These are phyloP conservation scores for Leccinum subtestaceum DNA, from an alignment of 768 basidiomycete genomes.

Conservation along the genomic window DNA sequence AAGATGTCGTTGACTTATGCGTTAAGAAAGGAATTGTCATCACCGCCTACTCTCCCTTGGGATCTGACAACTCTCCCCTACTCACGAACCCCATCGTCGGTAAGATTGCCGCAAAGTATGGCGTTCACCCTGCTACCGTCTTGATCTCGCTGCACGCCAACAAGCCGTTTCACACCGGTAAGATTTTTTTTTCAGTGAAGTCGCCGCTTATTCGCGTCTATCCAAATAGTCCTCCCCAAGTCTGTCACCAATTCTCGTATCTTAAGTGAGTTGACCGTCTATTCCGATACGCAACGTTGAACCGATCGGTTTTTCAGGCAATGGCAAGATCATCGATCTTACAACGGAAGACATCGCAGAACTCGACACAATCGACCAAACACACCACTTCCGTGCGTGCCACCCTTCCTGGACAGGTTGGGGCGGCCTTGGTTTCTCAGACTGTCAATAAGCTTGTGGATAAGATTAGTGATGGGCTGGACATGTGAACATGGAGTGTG, in stretches of 20 bases:
- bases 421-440: constrained; percentile 59
- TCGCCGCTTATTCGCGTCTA: not conserved
- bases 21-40: constrained; percentile 60
- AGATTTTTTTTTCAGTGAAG: not conserved
- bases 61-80: constrained; percentile 72
- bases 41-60: constrained; percentile 82
- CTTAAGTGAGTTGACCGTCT: constrained; percentile 36
- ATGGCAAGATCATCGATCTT: constrained; percentile 59
- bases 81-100: constrained; percentile 56
- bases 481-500: constrained; percentile 2
- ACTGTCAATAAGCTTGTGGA: constrained; percentile 37
- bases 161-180: constrained; percentile 53
- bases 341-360: constrained; percentile 57
- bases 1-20: constrained; percentile 54
- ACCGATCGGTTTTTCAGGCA: constrained; percentile 37
- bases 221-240: constrained; percentile 60
- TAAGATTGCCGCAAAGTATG: constrained; percentile 61
- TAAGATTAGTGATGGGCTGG: not conserved
- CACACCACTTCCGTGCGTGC: constrained; percentile 60
- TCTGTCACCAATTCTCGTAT: constrained; percentile 74
- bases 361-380: constrained; percentile 61
- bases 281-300: not conserved
- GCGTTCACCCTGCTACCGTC: constrained; percentile 57
- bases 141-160: constrained; percentile 75
- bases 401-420: constrained; percentile 63